phyloP scores from a whole-genome alignment of 2,329 filamentous ascomycete species.

The Verticillium zaregamsianum region DNA sequence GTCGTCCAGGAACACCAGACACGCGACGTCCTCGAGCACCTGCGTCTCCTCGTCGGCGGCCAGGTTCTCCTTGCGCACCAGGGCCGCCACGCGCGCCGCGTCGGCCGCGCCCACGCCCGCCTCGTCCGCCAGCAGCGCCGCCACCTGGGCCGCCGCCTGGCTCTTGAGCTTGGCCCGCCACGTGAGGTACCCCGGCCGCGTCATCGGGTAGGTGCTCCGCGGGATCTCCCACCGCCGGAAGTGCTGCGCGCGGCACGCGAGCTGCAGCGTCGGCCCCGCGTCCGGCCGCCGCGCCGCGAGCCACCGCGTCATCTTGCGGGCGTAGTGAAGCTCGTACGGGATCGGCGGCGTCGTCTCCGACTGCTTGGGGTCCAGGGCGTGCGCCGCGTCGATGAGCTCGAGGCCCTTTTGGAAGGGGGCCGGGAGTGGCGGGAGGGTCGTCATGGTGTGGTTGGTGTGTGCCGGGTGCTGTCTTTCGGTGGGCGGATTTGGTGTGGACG shows the following conservation, averaged over 20 bases:
- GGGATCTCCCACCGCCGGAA: constrained; percentile 80
- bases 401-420: constrained; percentile 49
- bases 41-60: constrained; percentile 59
- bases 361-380: constrained; percentile 29
- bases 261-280: constrained; percentile 62
- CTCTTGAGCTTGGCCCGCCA: constrained; percentile 74
- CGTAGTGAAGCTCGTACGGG: constrained; percentile 81
- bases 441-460: constrained; percentile 1
- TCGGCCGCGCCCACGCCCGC: constrained; percentile 40
- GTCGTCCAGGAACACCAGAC: constrained; percentile 82
- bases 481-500: no score
- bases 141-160: constrained; percentile 51
- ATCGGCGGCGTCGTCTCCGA: constrained; percentile 38
- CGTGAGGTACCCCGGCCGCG: constrained; percentile 69
- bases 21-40: constrained; percentile 79
- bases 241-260: constrained; percentile 82
- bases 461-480: not conserved
- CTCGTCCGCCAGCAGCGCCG: constrained; percentile 46
- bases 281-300: constrained; percentile 56
- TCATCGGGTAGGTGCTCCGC: constrained; percentile 68
- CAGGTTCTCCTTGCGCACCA: constrained; percentile 77
- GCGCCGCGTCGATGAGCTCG: constrained; percentile 66
- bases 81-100: constrained; percentile 57
- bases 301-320: constrained; percentile 73
- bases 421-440: constrained; percentile 26